phyloP scores from a whole-genome alignment of 192 early-diverging fungal species.

The Umbelopsis sp. region DNA sequence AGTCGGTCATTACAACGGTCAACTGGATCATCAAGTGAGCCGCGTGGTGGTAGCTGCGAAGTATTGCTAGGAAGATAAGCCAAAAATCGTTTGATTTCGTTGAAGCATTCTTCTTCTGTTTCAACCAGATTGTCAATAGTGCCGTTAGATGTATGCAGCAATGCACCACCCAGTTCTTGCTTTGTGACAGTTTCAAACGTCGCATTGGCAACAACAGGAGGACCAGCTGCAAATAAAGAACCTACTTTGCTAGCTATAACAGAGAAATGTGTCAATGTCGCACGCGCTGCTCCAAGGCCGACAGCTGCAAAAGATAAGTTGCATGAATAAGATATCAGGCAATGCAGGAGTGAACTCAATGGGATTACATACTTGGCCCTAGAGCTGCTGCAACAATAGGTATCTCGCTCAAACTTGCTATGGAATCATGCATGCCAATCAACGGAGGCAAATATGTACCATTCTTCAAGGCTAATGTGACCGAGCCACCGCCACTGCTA shows the following conservation, averaged over 20 bases:
- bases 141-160: constrained; percentile 40
- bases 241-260: constrained; percentile 33
- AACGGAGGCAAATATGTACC: constrained; percentile 34
- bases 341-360: background rate
- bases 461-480: constrained; percentile 30
- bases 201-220: constrained; percentile 40
- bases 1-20: constrained; percentile 29
- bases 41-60: constrained; percentile 23
- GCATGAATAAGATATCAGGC: background rate
- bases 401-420: constrained; percentile 40
- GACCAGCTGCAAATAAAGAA: constrained; percentile 37
- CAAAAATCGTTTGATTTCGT: constrained; percentile 32
- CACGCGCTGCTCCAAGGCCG: constrained; percentile 39
- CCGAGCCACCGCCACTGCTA: constrained; percentile 40
- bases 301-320: constrained; percentile 28
- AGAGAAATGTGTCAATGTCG: constrained; percentile 40
- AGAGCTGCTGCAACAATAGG: constrained; percentile 36
- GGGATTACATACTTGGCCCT: constrained; percentile 30
- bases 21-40: constrained; percentile 12
- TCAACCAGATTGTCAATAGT: constrained; percentile 39
- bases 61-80: constrained; percentile 30
- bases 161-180: constrained; percentile 34
- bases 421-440: constrained; percentile 40
- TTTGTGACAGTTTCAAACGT: constrained; percentile 40
- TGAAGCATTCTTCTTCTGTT: constrained; percentile 35